Base-by-base conservation (phyloP, 768 basidiomycete species). In the Rhodosporidiobolus odoratus region DNA sequence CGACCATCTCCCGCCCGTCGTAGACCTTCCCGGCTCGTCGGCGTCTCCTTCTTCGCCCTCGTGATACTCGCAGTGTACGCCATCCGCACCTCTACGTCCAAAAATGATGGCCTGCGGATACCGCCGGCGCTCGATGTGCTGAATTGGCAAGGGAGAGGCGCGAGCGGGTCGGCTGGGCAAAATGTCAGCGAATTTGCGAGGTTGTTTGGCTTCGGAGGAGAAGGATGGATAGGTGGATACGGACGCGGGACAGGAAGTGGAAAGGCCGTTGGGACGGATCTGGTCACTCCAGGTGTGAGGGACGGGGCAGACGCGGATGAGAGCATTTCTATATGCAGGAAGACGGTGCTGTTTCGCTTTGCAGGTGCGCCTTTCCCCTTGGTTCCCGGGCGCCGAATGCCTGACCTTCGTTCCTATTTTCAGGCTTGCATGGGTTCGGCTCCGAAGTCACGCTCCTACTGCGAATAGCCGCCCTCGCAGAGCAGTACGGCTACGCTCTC, bases 351-450 rank as follows among this genome's bases (percentile, higher is more conserved):
- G 10, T 73, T 69, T 43, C 60, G 65, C 10, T 66, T 73, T 34
- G 72, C 65, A 12, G 65, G 72, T 73, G 16, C 45, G 67, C 34
- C 19, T 12, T 3, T 37, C 35, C 32, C n/a, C 25, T 48, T 13
- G n/a, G n/a, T 7, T 21, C 30, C n/a, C 15, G 15, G 23, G 3
- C 47, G 7, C 2, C 47, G 6, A 7, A 10, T 6, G 1, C 47
- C 48, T 21, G 3, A 16, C 35, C 23, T 13, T 4, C 35, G 3
- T 35, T 0, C 27, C 5, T 21, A 9, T 27, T 9, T 47, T 19
- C 62, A 73, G 72, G 66, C 12, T 56, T 57, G 5, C 73, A 74
- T 62, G 73, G 73, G 2, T 64, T 70, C 27, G 73, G 73, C 10
- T 67, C 65, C 58, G 73, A 74, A 50, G 35, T 74, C 12, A 53